Percentiles rank a stretch among this genome's conserved stretches.
phyloP scores from a whole-genome alignment of 192 early-diverging fungal genomes.

The Coemansia brasiliensis region DNA sequence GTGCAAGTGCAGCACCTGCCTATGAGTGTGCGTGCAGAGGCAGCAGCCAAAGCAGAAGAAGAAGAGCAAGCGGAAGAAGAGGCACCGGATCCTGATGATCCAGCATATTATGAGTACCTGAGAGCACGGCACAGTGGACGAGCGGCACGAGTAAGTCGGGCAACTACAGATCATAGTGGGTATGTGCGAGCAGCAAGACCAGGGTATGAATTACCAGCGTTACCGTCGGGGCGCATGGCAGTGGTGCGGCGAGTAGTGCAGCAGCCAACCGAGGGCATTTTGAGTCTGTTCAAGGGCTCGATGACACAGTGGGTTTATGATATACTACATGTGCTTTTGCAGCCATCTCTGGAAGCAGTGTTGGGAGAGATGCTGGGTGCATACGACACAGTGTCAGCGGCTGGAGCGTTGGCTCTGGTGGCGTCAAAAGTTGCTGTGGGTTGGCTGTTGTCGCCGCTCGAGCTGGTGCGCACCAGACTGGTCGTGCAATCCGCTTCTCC shows the following conservation, averaged over 20 bases:
- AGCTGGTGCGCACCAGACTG: constrained; percentile 84
- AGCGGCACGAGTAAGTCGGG: constrained; percentile 13
- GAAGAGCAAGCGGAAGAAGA: constrained; percentile 11
- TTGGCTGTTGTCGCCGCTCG: constrained; percentile 82
- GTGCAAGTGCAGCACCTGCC: constrained; percentile 76
- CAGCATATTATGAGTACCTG: constrained; percentile 56
- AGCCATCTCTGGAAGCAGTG: constrained; percentile 82
- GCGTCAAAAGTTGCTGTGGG: constrained; percentile 75
- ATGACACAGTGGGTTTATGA: constrained; percentile 78
- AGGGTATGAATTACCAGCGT: constrained; percentile 62
- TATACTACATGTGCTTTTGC: constrained; percentile 69
- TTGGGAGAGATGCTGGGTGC: constrained; percentile 89
- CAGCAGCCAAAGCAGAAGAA: not conserved
- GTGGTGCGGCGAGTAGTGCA: constrained; percentile 57
- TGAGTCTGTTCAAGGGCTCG: constrained; percentile 64
- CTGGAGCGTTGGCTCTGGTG: constrained; percentile 67
- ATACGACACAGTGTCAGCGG: constrained; percentile 76
- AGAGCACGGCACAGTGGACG: constrained; percentile 33
- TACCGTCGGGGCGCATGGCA: constrained; percentile 60
- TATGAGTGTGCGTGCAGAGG: constrained; percentile 17
- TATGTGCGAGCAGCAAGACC: constrained; percentile 67
- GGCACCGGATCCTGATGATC: constrained; percentile 46
- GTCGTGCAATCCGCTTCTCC: constrained; percentile 82
- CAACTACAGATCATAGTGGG: constrained; percentile 55
- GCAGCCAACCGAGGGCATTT: constrained; percentile 66